Evolutionary conservation across 2,329 filamentous ascomycete genomes (phyloP).

Genomic region (Pseudodiploospora longispora): DNA sequence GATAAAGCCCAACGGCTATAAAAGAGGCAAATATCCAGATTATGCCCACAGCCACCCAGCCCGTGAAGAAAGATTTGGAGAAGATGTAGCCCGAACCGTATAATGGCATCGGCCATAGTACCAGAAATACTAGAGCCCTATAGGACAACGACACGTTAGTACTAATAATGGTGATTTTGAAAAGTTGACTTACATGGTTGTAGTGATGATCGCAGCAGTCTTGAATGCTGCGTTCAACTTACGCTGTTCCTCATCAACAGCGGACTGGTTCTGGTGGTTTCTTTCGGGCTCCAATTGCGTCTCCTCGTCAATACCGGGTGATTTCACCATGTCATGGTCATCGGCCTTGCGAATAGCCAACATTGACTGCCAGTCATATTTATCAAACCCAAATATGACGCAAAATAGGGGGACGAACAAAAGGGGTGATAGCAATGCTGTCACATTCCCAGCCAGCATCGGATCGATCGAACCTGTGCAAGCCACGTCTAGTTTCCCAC

Average conservation of each 20-base stretch:
- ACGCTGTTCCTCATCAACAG: constrained; percentile 36
- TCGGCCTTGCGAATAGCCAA: constrained; percentile 68
- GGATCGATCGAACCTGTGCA: constrained; percentile 77
- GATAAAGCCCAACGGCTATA: constrained; percentile 70
- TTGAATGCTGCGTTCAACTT: constrained; percentile 47
- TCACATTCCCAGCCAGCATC: constrained; percentile 82
- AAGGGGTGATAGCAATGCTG: constrained; percentile 68
- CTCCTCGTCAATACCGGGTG: constrained; percentile 41
- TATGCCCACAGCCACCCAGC: constrained; percentile 64
- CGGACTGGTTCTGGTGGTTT: constrained; percentile 18
- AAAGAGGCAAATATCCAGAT: constrained; percentile 66
- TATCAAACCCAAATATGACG: constrained; percentile 47
- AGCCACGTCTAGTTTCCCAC: constrained; percentile 58
- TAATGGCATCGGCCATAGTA: constrained; percentile 90
- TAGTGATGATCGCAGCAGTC: constrained; percentile 30
- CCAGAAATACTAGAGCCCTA: constrained; percentile 58
- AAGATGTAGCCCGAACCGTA: constrained; percentile 71
- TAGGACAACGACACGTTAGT: background rate
- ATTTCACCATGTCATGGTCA: constrained; percentile 61
- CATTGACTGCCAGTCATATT: constrained; percentile 86
- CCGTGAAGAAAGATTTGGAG: constrained; percentile 56
- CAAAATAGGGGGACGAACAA: constrained; percentile 72
- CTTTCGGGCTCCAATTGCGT: constrained; percentile 13
- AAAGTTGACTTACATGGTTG: constrained; percentile 18
- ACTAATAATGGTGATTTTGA: background rate